A percentile compares a stretch with the other conserved stretches of the same genome.
Evolutionary conservation across 2,329 filamentous ascomycete species (phyloP).

Genomic region (Phaeosphaeriaceae sp.): DNA sequence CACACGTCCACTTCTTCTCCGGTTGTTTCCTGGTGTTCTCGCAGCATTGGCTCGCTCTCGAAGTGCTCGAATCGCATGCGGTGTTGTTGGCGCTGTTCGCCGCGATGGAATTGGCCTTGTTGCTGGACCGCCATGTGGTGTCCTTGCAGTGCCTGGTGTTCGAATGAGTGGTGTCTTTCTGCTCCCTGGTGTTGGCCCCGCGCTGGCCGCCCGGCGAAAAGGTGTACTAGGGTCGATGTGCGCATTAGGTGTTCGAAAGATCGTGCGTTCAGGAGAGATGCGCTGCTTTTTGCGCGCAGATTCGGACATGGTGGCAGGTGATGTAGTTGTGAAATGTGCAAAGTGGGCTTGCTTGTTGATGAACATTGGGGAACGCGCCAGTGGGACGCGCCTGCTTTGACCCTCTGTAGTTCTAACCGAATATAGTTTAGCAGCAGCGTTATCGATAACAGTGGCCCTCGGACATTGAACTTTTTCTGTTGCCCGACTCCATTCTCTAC

Average conservation of each 20-base stretch:
- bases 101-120: slow-evolving; percentile 43
- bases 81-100: slow-evolving; percentile 57
- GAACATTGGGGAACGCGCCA: slow-evolving; percentile 28
- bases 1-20: slow-evolving; percentile 56
- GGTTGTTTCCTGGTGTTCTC: slow-evolving; percentile 58
- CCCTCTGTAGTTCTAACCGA: slow-evolving; percentile 6
- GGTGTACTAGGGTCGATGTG: slow-evolving; percentile 39
- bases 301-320: slow-evolving; percentile 39
- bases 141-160: slow-evolving; percentile 46
- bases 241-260: slow-evolving; percentile 33
- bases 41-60: slow-evolving; percentile 59
- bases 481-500: slow-evolving; percentile 14
- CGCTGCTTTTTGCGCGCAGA: slow-evolving; percentile 47
- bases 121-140: slow-evolving; percentile 42
- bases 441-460: slow-evolving; percentile 37
- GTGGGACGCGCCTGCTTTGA: slow-evolving; percentile 21
- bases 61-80: slow-evolving; percentile 61
- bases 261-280: slow-evolving; percentile 37
- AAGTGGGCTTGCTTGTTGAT: slow-evolving; percentile 24
- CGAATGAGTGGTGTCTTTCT: slow-evolving; percentile 39
- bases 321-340: slow-evolving; percentile 9
- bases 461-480: slow-evolving; percentile 33
- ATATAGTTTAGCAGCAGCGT: slow-evolving; percentile 7
- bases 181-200: slow-evolving; percentile 41
- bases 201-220: slow-evolving; percentile 43